A percentile compares a stretch with the other conserved stretches of the same genome.
phyloP scores from a whole-genome alignment of 192 early-diverging fungal species.

The Linnemannia zychae region DNA sequence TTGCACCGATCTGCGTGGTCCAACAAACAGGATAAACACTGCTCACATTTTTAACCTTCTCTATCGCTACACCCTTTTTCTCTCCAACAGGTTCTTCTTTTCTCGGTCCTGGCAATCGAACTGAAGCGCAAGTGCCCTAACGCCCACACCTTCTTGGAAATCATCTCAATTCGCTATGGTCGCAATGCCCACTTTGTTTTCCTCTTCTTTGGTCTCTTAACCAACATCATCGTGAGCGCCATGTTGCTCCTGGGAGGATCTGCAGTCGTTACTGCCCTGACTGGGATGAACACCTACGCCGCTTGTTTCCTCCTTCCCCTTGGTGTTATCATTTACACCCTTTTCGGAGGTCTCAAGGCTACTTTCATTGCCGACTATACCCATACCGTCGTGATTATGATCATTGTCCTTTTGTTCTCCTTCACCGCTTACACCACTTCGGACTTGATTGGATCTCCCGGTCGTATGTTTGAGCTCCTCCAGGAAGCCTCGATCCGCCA shows the following conservation, averaged over 20 bases:
- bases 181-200: constrained; percentile 72
- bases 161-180: constrained; percentile 76
- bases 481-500: constrained; percentile 56
- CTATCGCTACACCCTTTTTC: neutral
- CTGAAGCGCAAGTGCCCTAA: constrained; percentile 80
- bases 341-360: constrained; percentile 80
- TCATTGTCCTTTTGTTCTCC: constrained; percentile 77
- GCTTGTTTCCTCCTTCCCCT: constrained; percentile 77
- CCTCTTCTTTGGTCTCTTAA: constrained; percentile 63
- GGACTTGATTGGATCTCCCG: constrained; percentile 72
- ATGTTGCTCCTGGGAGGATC: constrained; percentile 81
- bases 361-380: constrained; percentile 82
- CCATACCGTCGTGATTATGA: constrained; percentile 76
- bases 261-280: constrained; percentile 74
- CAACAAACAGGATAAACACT: too few species aligned
- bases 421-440: constrained; percentile 77
- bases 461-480: constrained; percentile 78
- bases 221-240: constrained; percentile 78
- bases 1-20: neutral
- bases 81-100: constrained; percentile 66
- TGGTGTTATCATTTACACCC: constrained; percentile 76
- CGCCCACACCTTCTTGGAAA: constrained; percentile 81
- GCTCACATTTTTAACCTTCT: neutral
- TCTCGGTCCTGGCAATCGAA: constrained; percentile 82
- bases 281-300: constrained; percentile 74